Evolutionary conservation across 2,329 filamentous ascomycete genomes (phyloP), one percentile per base, ranked within the genome.

Genomic region (Byssothecium circinans): DNA sequence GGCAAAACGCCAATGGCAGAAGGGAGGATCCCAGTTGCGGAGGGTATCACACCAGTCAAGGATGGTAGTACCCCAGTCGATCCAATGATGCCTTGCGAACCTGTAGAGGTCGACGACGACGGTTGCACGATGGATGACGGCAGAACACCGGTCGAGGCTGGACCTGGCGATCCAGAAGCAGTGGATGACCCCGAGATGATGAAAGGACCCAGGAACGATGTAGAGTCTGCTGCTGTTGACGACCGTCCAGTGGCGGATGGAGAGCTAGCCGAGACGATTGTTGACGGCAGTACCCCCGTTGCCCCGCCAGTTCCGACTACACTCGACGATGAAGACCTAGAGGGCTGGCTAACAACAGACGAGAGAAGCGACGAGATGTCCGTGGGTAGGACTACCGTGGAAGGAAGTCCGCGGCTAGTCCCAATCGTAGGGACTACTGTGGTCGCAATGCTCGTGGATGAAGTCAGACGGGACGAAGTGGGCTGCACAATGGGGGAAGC

Each of bases 1-100:
- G 64, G 60, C 19, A 57, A 51, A 10, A 65, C 52, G 20, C 25
- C 49, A 14, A 55, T 49, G 22, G 60, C 35, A 4, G 56, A 47
- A 1, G 58, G 60, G 6, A 61, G 47, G 8, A 47, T 23, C 17
- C 56, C 47, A 47, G 45, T 57, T 19, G n/a, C n/a, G n/a, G n/a
- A n/a, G n/a, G n/a, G n/a, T n/a, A n/a, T n/a, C n/a, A n/a, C n/a
- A n/a, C n/a, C n/a, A n/a, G n/a, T n/a, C n/a, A n/a, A n/a, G n/a
- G n/a, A n/a, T n/a, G n/a, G n/a, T n/a, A n/a, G n/a, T n/a, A n/a
- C n/a, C n/a, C n/a, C n/a, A n/a, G n/a, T n/a, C n/a, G 56, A 48
- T 29, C 44, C 50, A 45, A 47, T 29, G 19, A 22, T 45, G 25
- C 40, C 39, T 30, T 32, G 47, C 33, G 22, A 45, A 29, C 15